Conservation (phyloP, 2,329 filamentous ascomycete genomes). For the Fusarium sarcochroum region DNA sequence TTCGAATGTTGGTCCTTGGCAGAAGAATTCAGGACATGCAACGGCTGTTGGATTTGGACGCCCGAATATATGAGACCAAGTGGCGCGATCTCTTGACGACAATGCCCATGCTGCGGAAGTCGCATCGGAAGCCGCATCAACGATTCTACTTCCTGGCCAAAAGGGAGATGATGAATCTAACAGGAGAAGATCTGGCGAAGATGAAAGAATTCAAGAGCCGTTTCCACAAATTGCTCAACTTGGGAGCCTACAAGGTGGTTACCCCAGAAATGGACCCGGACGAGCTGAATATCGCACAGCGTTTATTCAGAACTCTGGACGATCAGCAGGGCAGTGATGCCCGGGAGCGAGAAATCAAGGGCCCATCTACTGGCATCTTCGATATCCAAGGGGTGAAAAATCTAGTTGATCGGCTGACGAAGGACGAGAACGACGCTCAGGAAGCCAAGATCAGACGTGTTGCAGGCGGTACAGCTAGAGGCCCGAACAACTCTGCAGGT, state of each 20-base stretch:
- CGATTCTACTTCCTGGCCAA: constrained; percentile 42
- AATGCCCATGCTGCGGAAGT: constrained; percentile 46
- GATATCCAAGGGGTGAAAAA: constrained; percentile 10
- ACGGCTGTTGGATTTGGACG: constrained; percentile 24
- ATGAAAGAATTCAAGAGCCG: constrained; percentile 32
- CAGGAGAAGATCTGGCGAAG: constrained; percentile 16
- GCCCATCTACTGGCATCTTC: constrained; percentile 38
- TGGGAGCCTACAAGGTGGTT: constrained; percentile 38
- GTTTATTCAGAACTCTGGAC: constrained; percentile 38
- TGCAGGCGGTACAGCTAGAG: no score
- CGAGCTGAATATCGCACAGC: constrained; percentile 35
- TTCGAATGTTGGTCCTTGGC: constrained; percentile 20
- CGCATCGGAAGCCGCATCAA: constrained; percentile 33
- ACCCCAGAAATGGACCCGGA: constrained; percentile 23
- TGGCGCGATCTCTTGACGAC: constrained; percentile 45
- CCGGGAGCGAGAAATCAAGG: constrained; percentile 6
- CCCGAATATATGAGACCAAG: constrained; percentile 1
- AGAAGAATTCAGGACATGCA: constrained; percentile 26
- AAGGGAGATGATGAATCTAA: constrained; percentile 40
- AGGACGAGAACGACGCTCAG: constrained; percentile 10
- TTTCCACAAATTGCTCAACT: constrained; percentile 21
- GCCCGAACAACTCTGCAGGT: no score
- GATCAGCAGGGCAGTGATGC: constrained; percentile 14
- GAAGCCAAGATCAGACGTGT: constrained; percentile 10
- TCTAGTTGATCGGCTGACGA: constrained; percentile 5